Conservation (phyloP, 495 filamentous ascomycete genomes). For the Podospora fimiseda region DNA sequence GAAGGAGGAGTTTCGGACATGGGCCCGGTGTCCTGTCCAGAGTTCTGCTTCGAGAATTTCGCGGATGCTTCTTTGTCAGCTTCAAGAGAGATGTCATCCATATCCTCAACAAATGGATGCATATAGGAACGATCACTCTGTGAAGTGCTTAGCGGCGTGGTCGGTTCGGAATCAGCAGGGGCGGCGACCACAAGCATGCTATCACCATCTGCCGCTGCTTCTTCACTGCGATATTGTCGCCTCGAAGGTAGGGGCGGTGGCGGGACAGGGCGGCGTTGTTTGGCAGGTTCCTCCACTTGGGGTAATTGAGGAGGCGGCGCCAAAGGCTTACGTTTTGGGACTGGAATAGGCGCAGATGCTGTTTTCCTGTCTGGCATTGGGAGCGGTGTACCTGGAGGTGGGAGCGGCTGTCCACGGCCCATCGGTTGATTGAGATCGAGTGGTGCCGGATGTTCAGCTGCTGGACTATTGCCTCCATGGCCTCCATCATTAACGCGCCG, state of each 20-base stretch:
- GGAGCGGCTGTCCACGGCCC: slow-evolving; percentile 66
- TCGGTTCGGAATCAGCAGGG: slow-evolving; percentile 51
- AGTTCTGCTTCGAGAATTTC: neutral
- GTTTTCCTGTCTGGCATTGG: slow-evolving; percentile 50
- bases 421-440: slow-evolving; percentile 60
- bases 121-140: slow-evolving; percentile 23
- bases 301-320: slow-evolving; percentile 33
- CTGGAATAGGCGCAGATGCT: slow-evolving; percentile 47
- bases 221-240: slow-evolving; percentile 21
- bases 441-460: slow-evolving; percentile 20
- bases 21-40: too few species aligned
- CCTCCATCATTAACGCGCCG: slow-evolving; percentile 41
- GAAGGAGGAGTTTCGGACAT: neutral
- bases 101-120: slow-evolving; percentile 41
- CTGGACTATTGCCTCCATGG: slow-evolving; percentile 13
- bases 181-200: slow-evolving; percentile 54
- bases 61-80: neutral
- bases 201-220: slow-evolving; percentile 30
- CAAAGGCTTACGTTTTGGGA: slow-evolving; percentile 48
- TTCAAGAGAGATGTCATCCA: slow-evolving; percentile 11
- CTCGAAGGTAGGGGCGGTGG: slow-evolving; percentile 36
- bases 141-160: slow-evolving; percentile 37
- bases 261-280: slow-evolving; percentile 37
- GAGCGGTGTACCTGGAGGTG: slow-evolving; percentile 63
- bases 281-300: slow-evolving; percentile 20